Percentiles rank a stretch among this genome's conserved stretches.
These are phyloP conservation scores for Diaporthe citrichinensis DNA, from an alignment of 2,329 filamentous ascomycete genomes.

Conservation along the genomic window DNA sequence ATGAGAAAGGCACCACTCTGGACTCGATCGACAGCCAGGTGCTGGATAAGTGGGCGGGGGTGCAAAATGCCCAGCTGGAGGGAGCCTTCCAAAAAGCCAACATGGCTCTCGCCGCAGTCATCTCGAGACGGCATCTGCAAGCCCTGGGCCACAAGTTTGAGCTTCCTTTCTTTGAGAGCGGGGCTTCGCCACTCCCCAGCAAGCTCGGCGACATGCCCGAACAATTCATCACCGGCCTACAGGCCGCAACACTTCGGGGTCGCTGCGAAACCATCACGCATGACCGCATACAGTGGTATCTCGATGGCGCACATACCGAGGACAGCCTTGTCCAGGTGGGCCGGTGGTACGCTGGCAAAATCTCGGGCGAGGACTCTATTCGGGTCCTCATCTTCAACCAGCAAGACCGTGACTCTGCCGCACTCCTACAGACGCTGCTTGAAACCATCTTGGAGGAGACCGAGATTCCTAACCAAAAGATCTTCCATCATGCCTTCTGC, in stretches of 20 bases:
- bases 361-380: slow-evolving; percentile 51
- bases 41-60: slow-evolving; percentile 42
- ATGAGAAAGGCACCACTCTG: slow-evolving; percentile 64
- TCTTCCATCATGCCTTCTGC: slow-evolving; percentile 39
- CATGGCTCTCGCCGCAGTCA: slow-evolving; percentile 66
- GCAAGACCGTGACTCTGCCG: slow-evolving; percentile 82
- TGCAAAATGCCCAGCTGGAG: slow-evolving; percentile 60
- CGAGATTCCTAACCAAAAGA: slow-evolving; percentile 50
- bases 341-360: slow-evolving; percentile 77
- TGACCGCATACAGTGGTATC: slow-evolving; percentile 76
- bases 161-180: slow-evolving; percentile 64
- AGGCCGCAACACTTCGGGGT: slow-evolving; percentile 78
- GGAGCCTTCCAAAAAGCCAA: slow-evolving; percentile 71
- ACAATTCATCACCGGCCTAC: slow-evolving; percentile 75
- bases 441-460: slow-evolving; percentile 61
- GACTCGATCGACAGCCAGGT: slow-evolving; percentile 58
- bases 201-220: slow-evolving; percentile 56
- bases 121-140: slow-evolving; percentile 59
- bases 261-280: slow-evolving; percentile 77
- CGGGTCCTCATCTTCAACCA: slow-evolving; percentile 89
- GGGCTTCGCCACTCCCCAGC: slow-evolving; percentile 42
- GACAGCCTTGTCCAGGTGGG: slow-evolving; percentile 85
- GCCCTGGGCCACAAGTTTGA: slow-evolving; percentile 37
- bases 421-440: slow-evolving; percentile 75
- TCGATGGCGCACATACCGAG: slow-evolving; percentile 90